Evolutionary conservation across 371 early-diverging fungal genomes (phyloP).

Genomic region (Syncephalastrum monosporum): DNA sequence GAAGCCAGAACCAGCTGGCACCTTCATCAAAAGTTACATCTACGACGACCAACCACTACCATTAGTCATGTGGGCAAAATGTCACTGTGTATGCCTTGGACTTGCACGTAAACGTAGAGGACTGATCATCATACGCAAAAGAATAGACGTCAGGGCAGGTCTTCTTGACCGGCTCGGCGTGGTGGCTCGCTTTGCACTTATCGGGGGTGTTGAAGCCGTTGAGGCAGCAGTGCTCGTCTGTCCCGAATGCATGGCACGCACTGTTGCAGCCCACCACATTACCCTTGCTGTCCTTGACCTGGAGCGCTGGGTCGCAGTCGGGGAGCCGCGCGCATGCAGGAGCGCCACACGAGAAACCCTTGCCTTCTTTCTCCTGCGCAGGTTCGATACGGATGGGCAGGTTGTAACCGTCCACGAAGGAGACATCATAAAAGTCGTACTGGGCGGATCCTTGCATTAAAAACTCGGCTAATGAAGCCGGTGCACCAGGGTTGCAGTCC

Average conservation of each 20-base stretch:
- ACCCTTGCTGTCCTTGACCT: slow-evolving; percentile 7
- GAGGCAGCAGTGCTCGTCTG: slow-evolving; percentile 31
- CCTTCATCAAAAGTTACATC: no score
- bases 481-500: slow-evolving; percentile 23
- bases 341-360: slow-evolving; percentile 22
- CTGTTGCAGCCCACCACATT: slow-evolving; percentile 26
- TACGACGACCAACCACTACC: no score
- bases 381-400: slow-evolving; percentile 28
- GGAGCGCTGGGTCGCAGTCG: slow-evolving; percentile 21
- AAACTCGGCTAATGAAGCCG: slow-evolving; percentile 38
- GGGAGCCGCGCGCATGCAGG: slow-evolving; percentile 15
- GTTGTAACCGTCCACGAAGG: slow-evolving; percentile 42
- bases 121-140: slow-evolving; percentile 36
- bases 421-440: slow-evolving; percentile 37
- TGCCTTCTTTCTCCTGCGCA: background rate
- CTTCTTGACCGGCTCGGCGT: slow-evolving; percentile 14
- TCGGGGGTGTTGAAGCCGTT: slow-evolving; percentile 18
- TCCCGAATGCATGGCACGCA: slow-evolving; percentile 22
- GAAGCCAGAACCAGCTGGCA: no score
- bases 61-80: slow-evolving; percentile 14
- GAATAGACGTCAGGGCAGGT: slow-evolving; percentile 34
- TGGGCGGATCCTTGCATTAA: slow-evolving; percentile 15
- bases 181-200: slow-evolving; percentile 16
- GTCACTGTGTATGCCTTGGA: slow-evolving; percentile 24
- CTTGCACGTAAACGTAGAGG: slow-evolving; percentile 24